Percentiles rank a stretch among this genome's conserved stretches.
Conservation (phyloP, 2,329 filamentous ascomycete species). For the Knufia petricola region DNA sequence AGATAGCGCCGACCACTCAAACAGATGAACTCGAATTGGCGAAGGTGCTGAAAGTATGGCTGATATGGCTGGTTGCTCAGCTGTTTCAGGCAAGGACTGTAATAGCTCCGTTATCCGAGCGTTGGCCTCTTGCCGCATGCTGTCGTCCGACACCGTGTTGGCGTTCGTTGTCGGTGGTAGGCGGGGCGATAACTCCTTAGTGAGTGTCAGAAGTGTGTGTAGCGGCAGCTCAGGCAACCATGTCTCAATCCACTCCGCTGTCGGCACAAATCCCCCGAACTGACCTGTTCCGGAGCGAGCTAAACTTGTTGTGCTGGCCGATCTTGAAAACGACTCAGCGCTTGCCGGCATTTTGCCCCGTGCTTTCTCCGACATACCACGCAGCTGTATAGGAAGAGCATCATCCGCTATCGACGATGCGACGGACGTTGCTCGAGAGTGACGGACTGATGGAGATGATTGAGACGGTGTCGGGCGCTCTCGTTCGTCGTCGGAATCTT, state of each 20-base stretch:
- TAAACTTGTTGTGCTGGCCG: conserved; percentile 80
- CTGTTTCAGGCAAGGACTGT: conserved; percentile 34
- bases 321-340: conserved; percentile 70
- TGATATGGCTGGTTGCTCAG: conserved; percentile 49
- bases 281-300: conserved; percentile 53
- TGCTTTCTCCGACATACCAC: conserved; percentile 95
- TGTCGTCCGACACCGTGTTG: conserved; percentile 26
- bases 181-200: conserved; percentile 49
- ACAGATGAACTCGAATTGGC: conserved; percentile 69
- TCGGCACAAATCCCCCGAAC: conserved; percentile 63
- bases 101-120: conserved; percentile 33
- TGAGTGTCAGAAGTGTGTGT: conserved; percentile 72
- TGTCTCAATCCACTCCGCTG: conserved; percentile 73
- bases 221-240: conserved; percentile 90
- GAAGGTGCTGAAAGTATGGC: conserved; percentile 61
- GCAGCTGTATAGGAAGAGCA: conserved; percentile 68
- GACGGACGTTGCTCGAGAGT: conserved; percentile 57
- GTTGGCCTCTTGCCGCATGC: conserved; percentile 28
- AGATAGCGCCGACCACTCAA: conserved; percentile 85
- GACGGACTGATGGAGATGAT: conserved; percentile 45
- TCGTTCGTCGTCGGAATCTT: conserved; percentile 57
- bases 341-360: conserved; percentile 89
- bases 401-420: conserved; percentile 61
- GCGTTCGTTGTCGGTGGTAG: conserved; percentile 40
- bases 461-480: conserved; percentile 46